phyloP scores from a whole-genome alignment of 768 basidiomycete genomes.

The Phallus indusiatus region DNA sequence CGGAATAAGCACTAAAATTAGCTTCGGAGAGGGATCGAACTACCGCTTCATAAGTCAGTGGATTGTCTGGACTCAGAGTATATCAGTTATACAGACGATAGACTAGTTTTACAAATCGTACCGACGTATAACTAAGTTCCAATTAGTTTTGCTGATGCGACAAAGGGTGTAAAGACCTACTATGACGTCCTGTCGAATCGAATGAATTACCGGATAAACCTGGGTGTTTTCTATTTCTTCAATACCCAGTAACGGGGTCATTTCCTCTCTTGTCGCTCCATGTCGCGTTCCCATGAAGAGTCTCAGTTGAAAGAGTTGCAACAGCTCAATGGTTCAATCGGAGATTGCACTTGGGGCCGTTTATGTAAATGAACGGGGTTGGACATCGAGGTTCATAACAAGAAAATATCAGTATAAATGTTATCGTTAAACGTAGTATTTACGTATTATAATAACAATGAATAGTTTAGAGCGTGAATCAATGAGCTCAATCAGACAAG shows the following conservation, averaged over 20 bases:
- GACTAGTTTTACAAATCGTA: constrained; percentile 7
- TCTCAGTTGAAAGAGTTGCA: neutral
- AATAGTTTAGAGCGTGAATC: neutral
- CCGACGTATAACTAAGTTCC: constrained; percentile 22
- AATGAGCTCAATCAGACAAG: no score
- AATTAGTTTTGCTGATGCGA: neutral
- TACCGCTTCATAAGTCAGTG: constrained; percentile 73
- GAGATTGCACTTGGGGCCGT: neutral
- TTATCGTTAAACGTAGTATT: neutral
- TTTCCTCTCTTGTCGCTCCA: neutral
- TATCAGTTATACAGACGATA: neutral
- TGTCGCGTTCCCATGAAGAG: neutral
- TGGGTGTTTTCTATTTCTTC: constrained; percentile 6
- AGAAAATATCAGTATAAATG: neutral
- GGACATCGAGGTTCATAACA: neutral
- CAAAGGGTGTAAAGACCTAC: neutral
- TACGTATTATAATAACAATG: neutral
- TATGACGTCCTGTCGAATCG: constrained; percentile 10
- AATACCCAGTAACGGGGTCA: neutral
- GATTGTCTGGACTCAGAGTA: constrained; percentile 49
- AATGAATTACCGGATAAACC: constrained; percentile 6
- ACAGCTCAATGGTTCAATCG: neutral
- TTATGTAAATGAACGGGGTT: neutral
- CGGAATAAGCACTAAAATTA: neutral
- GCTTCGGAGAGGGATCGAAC: constrained; percentile 15